phyloP scores from a whole-genome alignment of 257 asterid species.

The Nicotiana knightiana region DNA sequence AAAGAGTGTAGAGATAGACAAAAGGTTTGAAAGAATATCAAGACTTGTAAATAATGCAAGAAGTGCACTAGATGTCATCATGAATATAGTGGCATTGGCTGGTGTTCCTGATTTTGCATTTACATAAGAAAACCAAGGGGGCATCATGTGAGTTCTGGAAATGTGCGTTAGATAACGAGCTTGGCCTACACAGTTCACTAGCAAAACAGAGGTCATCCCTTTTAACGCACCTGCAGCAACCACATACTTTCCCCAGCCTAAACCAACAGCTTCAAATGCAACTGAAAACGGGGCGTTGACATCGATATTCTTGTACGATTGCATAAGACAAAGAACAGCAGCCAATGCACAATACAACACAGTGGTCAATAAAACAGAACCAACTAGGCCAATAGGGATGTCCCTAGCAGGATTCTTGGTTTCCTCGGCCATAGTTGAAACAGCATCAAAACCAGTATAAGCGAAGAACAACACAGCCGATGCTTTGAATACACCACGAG shows the following conservation, averaged over 20 bases:
- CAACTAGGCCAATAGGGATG: neutral
- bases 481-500: neutral
- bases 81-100: neutral
- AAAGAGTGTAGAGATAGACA: neutral
- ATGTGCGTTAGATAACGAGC: neutral
- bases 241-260: neutral
- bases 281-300: neutral
- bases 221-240: neutral
- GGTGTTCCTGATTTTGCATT: neutral
- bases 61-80: neutral
- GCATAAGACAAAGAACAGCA: neutral
- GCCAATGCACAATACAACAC: neutral
- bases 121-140: neutral
- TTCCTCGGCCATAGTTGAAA: neutral
- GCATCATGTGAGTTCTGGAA: neutral
- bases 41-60: neutral
- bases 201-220: neutral
- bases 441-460: neutral
- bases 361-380: neutral
- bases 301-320: neutral
- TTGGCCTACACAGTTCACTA: neutral
- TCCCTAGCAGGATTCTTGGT: neutral
- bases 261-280: neutral
- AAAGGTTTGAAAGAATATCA: neutral
- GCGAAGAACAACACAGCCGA: neutral